phyloP scores from a whole-genome alignment of 345 rosid species.

The Populus pruinosa region DNA sequence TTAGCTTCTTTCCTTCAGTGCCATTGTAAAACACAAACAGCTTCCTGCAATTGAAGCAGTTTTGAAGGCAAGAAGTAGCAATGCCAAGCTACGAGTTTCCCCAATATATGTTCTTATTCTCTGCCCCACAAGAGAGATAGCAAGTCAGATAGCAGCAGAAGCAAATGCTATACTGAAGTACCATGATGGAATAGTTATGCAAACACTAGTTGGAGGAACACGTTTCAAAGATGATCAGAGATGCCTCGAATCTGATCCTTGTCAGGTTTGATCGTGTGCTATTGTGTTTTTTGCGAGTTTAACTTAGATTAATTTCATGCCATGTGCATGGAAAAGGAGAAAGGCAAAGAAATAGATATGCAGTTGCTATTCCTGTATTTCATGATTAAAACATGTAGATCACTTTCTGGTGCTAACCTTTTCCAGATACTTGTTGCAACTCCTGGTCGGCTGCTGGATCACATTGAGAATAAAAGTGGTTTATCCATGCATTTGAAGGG shows the following conservation, averaged over 20 bases:
- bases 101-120: slow-evolving; percentile 68
- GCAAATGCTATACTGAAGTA: slow-evolving; percentile 77
- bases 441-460: slow-evolving; percentile 94
- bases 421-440: slow-evolving; percentile 86
- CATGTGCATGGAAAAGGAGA: background rate
- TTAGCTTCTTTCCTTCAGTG: slow-evolving; percentile 27
- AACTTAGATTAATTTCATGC: slow-evolving; percentile 5
- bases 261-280: slow-evolving; percentile 57
- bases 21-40: slow-evolving; percentile 65
- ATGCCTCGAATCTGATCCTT: slow-evolving; percentile 75
- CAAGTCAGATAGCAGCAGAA: slow-evolving; percentile 94
- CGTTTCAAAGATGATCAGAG: slow-evolving; percentile 90
- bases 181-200: slow-evolving; percentile 81
- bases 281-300: background rate
- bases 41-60: slow-evolving; percentile 99
- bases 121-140: slow-evolving; percentile 92
- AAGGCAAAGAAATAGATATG: background rate
- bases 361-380: background rate
- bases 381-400: background rate
- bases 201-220: slow-evolving; percentile 85
- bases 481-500: slow-evolving; percentile 80
- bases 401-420: slow-evolving; percentile 7
- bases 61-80: slow-evolving; percentile 52
- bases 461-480: slow-evolving; percentile 80
- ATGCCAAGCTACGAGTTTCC: slow-evolving; percentile 37